Base-by-base conservation (phyloP, 352 stramenopile species). In the Globisporangium cederbergense region DNA sequence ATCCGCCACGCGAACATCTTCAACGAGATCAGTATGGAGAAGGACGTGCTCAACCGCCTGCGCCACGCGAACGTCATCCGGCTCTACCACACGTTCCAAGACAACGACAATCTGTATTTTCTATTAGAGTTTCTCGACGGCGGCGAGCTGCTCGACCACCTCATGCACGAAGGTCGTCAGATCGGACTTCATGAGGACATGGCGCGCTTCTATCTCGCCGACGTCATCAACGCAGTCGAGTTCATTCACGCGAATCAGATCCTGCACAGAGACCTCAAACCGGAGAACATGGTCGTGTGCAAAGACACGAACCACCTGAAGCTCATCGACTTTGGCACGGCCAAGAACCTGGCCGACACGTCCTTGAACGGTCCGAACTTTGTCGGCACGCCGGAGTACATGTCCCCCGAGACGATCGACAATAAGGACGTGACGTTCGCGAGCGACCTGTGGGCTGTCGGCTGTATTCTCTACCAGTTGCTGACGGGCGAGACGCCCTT, bases 11-110 rank as follows among this genome's bases (percentile, higher is more conserved):
- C 92, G 45, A 99, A 99, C 73, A 96, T 99, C 11, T 96, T 97
- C 74, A 99, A 99, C 76, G 97, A 99, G 79, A 98, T 99, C 68
- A 82, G 96, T 53, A 99, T 99, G 96, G 97, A 99, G 80, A 96
- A 97, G 72, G 77, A 97, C 22, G 92, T 98, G 65, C 87, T 97
- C 32, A 96, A 94, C 68, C 77, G 72, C 56, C 76, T 96, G 57
- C 75, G 74, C 51, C 95, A 98, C 67, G 83, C 93, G 10, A 96
- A 96, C 71, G 91, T 99, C 70, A 89, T 99, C 45, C 74, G 83
- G 13, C 82, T 98, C 52, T 98, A 98, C 75, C 89, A 98, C 61
- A 97, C 97, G 11, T 99, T 99, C 79, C 94, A 99, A 61, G 96
- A 99, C 73, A 90, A 97, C 38, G 77, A 77, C 32, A 96, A 93